Evolutionary conservation across 192 early-diverging fungal species (phyloP).

Genomic region (Jimgerdemannia lactiflua): DNA sequence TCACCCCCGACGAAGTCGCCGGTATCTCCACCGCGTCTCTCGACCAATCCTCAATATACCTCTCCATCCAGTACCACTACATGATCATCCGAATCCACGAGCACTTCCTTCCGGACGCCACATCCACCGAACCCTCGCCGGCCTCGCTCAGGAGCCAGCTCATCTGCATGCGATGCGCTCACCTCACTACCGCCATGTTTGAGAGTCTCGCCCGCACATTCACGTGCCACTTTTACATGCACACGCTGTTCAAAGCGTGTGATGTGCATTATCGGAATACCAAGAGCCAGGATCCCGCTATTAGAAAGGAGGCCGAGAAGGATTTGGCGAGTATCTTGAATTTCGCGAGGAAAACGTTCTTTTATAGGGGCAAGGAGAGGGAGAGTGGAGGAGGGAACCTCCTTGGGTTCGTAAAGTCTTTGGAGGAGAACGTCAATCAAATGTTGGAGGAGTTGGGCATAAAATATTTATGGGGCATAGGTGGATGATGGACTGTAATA

Average conservation of each 20-base stretch:
- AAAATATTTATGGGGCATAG: neutral
- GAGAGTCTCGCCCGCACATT: neutral
- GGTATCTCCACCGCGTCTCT: neutral
- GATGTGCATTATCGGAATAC: neutral
- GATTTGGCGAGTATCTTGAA: neutral
- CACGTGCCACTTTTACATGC: neutral
- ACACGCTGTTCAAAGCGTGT: neutral
- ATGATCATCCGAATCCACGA: neutral
- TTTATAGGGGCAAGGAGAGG: neutral
- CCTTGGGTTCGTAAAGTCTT: neutral
- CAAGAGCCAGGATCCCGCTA: neutral
- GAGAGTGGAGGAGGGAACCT: no score
- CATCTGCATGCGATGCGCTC: neutral
- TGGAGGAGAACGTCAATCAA: neutral
- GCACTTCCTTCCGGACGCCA: neutral
- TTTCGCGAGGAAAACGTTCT: neutral
- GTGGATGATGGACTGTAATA: neutral
- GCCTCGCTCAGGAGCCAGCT: neutral
- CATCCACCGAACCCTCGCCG: neutral
- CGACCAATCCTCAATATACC: neutral
- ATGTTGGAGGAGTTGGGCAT: neutral
- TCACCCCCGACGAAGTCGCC: neutral
- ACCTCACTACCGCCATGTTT: neutral
- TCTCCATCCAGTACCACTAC: neutral
- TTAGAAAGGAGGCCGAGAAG: neutral